Evolutionary conservation across 1,284 basidiomycete genomes (phyloP).

Genomic region (Moniliophthora roreri): DNA sequence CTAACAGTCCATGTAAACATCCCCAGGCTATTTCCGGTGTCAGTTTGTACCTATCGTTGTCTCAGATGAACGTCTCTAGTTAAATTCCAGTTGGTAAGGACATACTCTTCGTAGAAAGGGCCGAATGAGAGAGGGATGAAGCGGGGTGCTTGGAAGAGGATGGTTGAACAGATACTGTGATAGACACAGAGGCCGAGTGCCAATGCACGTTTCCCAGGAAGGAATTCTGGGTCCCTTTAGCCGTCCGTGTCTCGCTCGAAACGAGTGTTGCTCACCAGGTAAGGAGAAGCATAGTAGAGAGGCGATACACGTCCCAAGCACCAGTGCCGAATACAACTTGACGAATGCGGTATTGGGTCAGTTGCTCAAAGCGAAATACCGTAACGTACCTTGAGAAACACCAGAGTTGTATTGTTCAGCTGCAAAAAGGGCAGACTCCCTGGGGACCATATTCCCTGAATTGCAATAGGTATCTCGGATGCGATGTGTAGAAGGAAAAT

Average conservation of each 20-base stretch:
- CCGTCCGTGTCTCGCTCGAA: not conserved
- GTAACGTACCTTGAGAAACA: conserved; percentile 65
- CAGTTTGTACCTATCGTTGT: conserved; percentile 52
- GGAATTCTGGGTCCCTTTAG: conserved; percentile 51
- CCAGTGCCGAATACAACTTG: conserved; percentile 67
- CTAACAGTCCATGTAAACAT: conserved; percentile 63
- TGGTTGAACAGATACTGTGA: conserved; percentile 71
- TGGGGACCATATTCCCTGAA: conserved; percentile 72
- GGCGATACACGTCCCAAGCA: conserved; percentile 57
- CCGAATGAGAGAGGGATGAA: conserved; percentile 79
- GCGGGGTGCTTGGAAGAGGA: conserved; percentile 74
- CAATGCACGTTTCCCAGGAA: conserved; percentile 81
- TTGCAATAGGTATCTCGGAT: conserved; percentile 70
- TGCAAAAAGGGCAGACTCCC: conserved; percentile 68
- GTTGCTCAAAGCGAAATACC: not conserved
- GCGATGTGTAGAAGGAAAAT: conserved; percentile 79
- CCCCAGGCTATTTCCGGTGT: conserved; percentile 74
- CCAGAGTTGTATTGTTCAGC: conserved; percentile 76
- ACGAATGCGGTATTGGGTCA: not conserved
- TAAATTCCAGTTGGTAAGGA: conserved; percentile 17
- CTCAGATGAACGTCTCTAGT: conserved; percentile 29
- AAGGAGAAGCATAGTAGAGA: conserved; percentile 61
- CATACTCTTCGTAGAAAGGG: conserved; percentile 56
- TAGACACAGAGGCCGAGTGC: conserved; percentile 77
- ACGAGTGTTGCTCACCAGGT: conserved; percentile 47